Evolutionary conservation across 345 rosid species (phyloP).

Genomic region (Populus ilicifolia): DNA sequence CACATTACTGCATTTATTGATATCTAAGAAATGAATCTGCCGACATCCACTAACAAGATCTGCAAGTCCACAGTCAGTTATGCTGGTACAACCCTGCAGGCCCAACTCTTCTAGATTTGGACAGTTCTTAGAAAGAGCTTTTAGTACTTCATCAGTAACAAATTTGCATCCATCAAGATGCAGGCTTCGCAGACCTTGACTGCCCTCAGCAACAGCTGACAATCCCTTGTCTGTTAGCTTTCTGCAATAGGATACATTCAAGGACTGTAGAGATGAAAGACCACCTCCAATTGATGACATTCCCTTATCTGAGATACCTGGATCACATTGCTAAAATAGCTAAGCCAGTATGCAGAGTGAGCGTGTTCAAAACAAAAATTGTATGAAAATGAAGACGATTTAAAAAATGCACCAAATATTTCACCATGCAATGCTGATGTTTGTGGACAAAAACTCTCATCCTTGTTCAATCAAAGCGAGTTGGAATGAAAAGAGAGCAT

Average conservation of each 20-base stretch:
- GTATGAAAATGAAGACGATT: neutral
- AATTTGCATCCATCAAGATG: conserved; percentile 73
- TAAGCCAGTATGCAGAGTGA: neutral
- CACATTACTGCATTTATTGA: conserved; percentile 74
- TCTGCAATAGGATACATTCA: conserved; percentile 83
- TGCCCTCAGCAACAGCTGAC: conserved; percentile 68
- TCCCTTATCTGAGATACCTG: conserved; percentile 83
- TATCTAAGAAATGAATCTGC: conserved; percentile 54
- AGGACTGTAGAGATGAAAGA: conserved; percentile 65
- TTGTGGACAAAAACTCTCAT: neutral
- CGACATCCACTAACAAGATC: conserved; percentile 69
- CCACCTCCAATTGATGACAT: conserved; percentile 59
- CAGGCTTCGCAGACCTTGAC: conserved; percentile 54
- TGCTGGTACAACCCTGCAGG: conserved; percentile 70
- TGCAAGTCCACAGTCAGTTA: conserved; percentile 61
- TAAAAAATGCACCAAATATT: neutral
- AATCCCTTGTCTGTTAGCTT: conserved; percentile 84
- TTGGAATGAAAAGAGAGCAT: neutral
- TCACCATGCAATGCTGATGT: neutral
- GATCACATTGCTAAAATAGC: neutral
- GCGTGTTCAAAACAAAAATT: neutral
- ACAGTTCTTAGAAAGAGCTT: conserved; percentile 59
- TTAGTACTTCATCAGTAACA: conserved; percentile 48
- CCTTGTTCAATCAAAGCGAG: too few species aligned
- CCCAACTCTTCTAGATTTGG: conserved; percentile 52